phyloP scores from a whole-genome alignment of 371 early-diverging fungal genomes.

The Syncephalis fuscata region DNA sequence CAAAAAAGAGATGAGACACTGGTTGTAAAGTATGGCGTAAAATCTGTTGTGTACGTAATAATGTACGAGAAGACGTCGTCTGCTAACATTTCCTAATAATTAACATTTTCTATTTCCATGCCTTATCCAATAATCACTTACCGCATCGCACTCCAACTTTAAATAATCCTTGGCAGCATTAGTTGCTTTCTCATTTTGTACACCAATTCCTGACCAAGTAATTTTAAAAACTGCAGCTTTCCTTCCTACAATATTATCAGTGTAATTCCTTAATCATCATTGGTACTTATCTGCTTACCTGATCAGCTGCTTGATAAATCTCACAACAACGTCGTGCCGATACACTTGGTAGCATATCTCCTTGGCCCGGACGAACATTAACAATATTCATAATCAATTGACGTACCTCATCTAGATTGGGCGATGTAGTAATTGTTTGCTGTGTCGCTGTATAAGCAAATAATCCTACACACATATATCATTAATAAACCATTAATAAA shows the following conservation, averaged over 20 bases:
- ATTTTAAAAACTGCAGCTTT: slow-evolving; percentile 25
- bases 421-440: slow-evolving; percentile 4
- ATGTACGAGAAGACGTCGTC: too few species aligned
- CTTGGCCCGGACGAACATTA: slow-evolving; percentile 18
- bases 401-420: slow-evolving; percentile 16
- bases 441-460: slow-evolving; percentile 5
- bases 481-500: slow-evolving; percentile 10
- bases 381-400: slow-evolving; percentile 21
- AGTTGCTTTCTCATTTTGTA: slow-evolving; percentile 10
- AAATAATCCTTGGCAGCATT: slow-evolving; percentile 16
- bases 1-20: slow-evolving; percentile 42
- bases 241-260: slow-evolving; percentile 14
- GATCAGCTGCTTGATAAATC: slow-evolving; percentile 32
- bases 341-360: slow-evolving; percentile 29
- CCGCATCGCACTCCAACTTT: slow-evolving; percentile 1
- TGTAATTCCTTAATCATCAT: not conserved
- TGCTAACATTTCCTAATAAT: slow-evolving; percentile 7
- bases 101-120: slow-evolving; percentile 1
- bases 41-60: slow-evolving; percentile 25
- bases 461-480: not conserved
- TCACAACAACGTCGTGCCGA: slow-evolving; percentile 41
- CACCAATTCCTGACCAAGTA: slow-evolving; percentile 43
- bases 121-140: slow-evolving; percentile 1
- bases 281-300: slow-evolving; percentile 7
- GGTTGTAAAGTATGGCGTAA: slow-evolving; percentile 45